These are phyloP conservation scores for Backusella westeae DNA, from an alignment of 192 early-diverging fungal species.

Conservation along the genomic window DNA sequence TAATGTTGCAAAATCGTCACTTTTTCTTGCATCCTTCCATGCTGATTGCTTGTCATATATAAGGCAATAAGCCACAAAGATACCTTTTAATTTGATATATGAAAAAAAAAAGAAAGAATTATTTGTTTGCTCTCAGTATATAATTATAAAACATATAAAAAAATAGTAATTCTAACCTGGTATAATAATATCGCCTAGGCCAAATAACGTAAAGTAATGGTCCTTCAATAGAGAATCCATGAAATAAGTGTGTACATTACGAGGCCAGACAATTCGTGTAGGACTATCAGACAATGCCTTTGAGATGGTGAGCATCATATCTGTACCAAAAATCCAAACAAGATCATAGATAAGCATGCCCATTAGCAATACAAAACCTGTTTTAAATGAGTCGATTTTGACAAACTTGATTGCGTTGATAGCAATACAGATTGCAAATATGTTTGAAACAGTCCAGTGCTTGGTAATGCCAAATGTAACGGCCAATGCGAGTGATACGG, in stretches of 20 bases:
- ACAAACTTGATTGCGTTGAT: conserved; percentile 81
- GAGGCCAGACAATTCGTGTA: conserved; percentile 91
- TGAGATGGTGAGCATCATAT: conserved; percentile 96
- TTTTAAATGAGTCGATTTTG: conserved; percentile 91
- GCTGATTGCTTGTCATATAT: background rate
- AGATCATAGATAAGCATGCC: conserved; percentile 94
- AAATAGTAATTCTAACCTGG: conserved; percentile 59
- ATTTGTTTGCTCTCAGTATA: background rate
- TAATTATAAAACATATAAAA: background rate
- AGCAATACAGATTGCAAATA: conserved; percentile 84
- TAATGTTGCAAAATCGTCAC: background rate
- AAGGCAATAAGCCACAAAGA: conserved; percentile 11
- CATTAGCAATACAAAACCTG: conserved; percentile 87
- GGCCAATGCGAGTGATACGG: conserved; percentile 57
- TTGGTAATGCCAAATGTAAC: conserved; percentile 77
- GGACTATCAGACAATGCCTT: conserved; percentile 87
- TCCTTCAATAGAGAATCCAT: conserved; percentile 38
- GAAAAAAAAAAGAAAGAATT: background rate
- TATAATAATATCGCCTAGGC: conserved; percentile 94
- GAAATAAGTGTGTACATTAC: conserved; percentile 52
- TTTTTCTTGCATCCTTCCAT: conserved; percentile 6
- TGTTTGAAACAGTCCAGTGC: conserved; percentile 90
- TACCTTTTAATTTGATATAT: background rate
- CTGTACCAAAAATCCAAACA: conserved; percentile 98
- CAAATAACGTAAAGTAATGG: conserved; percentile 84